These are phyloP conservation scores for Brassica nigra DNA, from an alignment of 345 rosid genomes.

Conservation along the genomic window DNA sequence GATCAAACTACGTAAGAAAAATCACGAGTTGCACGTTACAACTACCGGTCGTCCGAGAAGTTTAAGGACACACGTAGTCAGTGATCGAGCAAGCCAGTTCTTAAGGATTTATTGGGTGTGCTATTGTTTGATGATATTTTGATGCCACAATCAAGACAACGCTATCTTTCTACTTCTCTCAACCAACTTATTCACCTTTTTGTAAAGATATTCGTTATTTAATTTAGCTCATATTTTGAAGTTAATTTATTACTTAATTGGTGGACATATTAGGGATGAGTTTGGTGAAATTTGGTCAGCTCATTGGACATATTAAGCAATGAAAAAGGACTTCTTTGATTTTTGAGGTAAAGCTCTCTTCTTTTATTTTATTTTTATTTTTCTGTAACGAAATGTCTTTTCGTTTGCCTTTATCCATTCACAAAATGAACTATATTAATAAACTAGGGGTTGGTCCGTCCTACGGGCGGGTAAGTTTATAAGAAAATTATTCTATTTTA, in stretches of 20 bases:
- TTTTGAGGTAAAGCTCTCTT: conserved; percentile 36
- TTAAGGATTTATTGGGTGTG: conserved; percentile 32
- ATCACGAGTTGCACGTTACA: conserved; percentile 31
- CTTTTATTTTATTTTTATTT: neutral
- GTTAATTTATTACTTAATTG: neutral
- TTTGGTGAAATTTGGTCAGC: conserved; percentile 45
- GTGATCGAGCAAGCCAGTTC: conserved; percentile 19
- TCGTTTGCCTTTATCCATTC: conserved; percentile 31
- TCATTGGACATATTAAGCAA: conserved; percentile 41
- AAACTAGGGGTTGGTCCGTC: too few species aligned
- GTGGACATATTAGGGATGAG: conserved; percentile 36
- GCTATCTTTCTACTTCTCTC: conserved; percentile 42
- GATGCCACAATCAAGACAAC: conserved; percentile 40
- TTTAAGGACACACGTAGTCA: conserved; percentile 38
- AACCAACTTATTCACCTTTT: conserved; percentile 20
- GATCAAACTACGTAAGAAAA: conserved; percentile 4
- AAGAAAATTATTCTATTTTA: too few species aligned
- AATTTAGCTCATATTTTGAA: neutral
- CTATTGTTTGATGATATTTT: neutral
- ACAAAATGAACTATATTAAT: conserved; percentile 15
- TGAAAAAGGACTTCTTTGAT: conserved; percentile 36
- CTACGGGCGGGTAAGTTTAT: too few species aligned
- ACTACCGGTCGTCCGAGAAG: conserved; percentile 40
- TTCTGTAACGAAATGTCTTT: conserved; percentile 25
- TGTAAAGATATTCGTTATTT: neutral